Base-by-base conservation (phyloP, 306 rosid species). In the Styphnolobium japonicum region DNA sequence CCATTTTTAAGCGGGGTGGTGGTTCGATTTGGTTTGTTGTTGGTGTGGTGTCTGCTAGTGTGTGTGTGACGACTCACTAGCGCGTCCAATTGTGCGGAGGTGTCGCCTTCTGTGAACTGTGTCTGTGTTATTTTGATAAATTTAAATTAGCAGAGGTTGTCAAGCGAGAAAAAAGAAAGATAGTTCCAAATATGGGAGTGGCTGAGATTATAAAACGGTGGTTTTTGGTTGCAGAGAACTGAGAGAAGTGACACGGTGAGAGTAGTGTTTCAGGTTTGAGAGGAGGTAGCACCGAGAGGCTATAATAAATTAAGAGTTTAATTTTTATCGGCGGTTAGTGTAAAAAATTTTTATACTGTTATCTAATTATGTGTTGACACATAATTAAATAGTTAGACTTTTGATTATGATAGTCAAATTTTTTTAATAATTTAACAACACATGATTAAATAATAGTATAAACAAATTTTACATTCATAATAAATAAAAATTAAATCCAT, bases 1-100 rank as follows among this genome's bases (percentile, higher is more conserved):
- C 78, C 88, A 87, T 89, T 67, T 8, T 55, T 12, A 66, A 31
- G 36, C 4, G 22, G 0, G 12, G 3, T 10, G 25, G 40, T 16
- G n/a, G n/a, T 58, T 4, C 64, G 25, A n/a, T n/a, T 25, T 58
- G 65, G 34, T 27, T 57, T 25, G 33, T 58, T 58, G 64, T 58
- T 58, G 65, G 12, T 37, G 56, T 53, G 10, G 14, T 23, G 37
- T 18, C 42, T 27, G 34, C 3, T 25, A 45, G 29, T 6, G 48
- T 55, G n/a, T n/a, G n/a, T n/a, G n/a, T n/a, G n/a, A n/a, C n/a
- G n/a, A n/a, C n/a, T n/a, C n/a, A n/a, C n/a, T n/a, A 7, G 4
- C 39, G 2, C 34, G 39, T 79, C 51, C 18, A 3, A 12, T 29
- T 18, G 39, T 16, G 51, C 1, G 39, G 9, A 11, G 3, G 16